Evolutionary conservation across 306 rosid species (phyloP), one percentile per base, ranked within the genome.

Genomic region (Delonix regia): DNA sequence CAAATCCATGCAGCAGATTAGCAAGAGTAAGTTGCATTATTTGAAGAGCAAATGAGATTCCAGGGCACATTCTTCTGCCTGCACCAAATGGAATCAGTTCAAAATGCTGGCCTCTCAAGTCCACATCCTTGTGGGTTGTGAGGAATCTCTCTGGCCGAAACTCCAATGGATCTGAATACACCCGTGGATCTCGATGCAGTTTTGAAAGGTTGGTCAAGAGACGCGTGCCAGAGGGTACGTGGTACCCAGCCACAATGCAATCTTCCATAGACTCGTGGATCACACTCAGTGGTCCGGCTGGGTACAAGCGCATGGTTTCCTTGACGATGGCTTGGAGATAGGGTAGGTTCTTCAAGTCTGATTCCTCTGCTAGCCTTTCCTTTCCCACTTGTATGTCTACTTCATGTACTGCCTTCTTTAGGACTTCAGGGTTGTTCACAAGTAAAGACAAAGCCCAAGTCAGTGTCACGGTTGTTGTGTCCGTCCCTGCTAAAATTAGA

Each of bases 281-380:
- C 0, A 62, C 9, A 30, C 13, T 55, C 0, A 93, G 74, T 3
- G 89, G 91, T 8, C 36, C 91, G 0, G 85, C 57, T 16, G 93
- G 94, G 21, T 86, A 86, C 67, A 92, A 21, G 0, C 97, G 85
- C 47, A 90, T 0, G 0, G 91, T 79, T 57, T 92, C 94, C 49
- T 87, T 93, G 0, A 87, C 21, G 12, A 83, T 77, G 39, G 90
- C 87, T 60, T 89, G 71, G 2, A 93, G 42, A 68, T 90, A 89
- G 4, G 34, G 77, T 1, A 90, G 13, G 0, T 86, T 86, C 4
- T 9, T 24, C 1, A 88, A 15, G 36, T 93, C 92, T 2, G 85
- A 79, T 57, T 79, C 74, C 22, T 33, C 51, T 5, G 25, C 76
- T 22, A 69, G 27, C 11, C 81, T 86, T 11, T 63, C 72, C 24